These are phyloP conservation scores for Trypanosoma scelopori DNA, from an alignment of 208 protist species.

Conservation along the genomic window DNA sequence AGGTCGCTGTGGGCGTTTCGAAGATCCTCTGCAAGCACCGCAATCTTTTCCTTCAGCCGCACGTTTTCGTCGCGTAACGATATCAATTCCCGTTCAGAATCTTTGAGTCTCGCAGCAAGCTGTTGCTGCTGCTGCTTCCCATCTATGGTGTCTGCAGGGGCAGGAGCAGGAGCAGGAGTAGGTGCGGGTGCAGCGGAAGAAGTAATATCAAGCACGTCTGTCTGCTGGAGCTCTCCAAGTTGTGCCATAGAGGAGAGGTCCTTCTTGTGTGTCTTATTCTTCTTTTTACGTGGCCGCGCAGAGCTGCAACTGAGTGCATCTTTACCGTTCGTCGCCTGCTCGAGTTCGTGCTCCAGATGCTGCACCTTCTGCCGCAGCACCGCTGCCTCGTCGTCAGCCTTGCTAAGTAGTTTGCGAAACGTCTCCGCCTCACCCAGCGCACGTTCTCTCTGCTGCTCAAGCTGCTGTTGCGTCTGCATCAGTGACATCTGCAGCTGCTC, in stretches of 20 bases:
- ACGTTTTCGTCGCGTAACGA: slow-evolving; percentile 53
- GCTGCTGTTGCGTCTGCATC: slow-evolving; percentile 20
- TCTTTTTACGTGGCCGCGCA: slow-evolving; percentile 23
- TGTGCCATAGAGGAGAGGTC: slow-evolving; percentile 17
- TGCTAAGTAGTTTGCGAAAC: slow-evolving; percentile 18
- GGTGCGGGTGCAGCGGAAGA: too few species aligned
- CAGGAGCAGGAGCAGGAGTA: too few species aligned
- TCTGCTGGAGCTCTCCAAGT: slow-evolving; percentile 12
- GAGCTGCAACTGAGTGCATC: too few species aligned
- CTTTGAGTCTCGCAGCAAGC: neutral
- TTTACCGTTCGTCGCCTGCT: slow-evolving; percentile 43
- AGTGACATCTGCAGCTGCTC: slow-evolving; percentile 26
- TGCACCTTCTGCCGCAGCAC: slow-evolving; percentile 42
- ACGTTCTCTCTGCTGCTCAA: slow-evolving; percentile 17
- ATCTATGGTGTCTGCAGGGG: neutral
- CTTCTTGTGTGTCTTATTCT: slow-evolving; percentile 21
- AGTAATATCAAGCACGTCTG: slow-evolving; percentile 18
- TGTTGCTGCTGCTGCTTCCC: neutral
- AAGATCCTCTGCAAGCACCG: slow-evolving; percentile 43
- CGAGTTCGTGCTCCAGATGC: slow-evolving; percentile 35
- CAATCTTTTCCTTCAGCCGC: slow-evolving; percentile 51
- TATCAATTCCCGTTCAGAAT: slow-evolving; percentile 39
- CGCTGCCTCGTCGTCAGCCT: slow-evolving; percentile 32
- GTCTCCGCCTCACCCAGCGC: slow-evolving; percentile 14
- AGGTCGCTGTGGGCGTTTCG: slow-evolving; percentile 43